A percentile compares a stretch with the other conserved stretches of the same genome.
Evolutionary conservation across 1,139 yeast species (phyloP).

Genomic region (Saccharomyces pastorianus): DNA sequence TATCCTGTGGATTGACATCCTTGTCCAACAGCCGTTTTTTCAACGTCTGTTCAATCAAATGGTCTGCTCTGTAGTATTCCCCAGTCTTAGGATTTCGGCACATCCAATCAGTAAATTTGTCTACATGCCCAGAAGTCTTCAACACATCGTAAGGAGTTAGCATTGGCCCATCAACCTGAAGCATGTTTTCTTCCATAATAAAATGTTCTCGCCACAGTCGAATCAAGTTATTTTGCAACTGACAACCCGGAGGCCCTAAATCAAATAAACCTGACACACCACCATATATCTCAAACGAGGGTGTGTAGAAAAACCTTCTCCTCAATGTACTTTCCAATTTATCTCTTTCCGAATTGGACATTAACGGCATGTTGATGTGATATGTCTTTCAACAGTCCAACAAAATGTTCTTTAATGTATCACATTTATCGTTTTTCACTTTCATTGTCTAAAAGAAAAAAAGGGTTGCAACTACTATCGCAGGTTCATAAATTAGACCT

Average conservation of each 20-base stretch:
- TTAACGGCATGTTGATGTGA: background rate
- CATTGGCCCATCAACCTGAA: conserved; percentile 97
- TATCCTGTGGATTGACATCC: conserved; percentile 61
- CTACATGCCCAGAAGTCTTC: conserved; percentile 98
- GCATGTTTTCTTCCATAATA: conserved; percentile 94
- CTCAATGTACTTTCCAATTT: conserved; percentile 82
- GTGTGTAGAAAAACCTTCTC: conserved; percentile 94
- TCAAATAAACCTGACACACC: conserved; percentile 98
- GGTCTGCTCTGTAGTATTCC: conserved; percentile 98
- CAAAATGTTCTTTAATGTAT: background rate
- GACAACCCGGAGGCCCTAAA: conserved; percentile 99
- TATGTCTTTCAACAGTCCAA: background rate
- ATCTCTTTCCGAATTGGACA: conserved; percentile 58
- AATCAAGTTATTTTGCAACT: conserved; percentile 88
- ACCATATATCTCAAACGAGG: conserved; percentile 94
- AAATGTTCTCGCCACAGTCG: conserved; percentile 98
- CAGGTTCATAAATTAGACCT: background rate
- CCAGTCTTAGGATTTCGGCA: conserved; percentile 92
- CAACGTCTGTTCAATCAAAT: conserved; percentile 92
- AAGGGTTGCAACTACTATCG: background rate
- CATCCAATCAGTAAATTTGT: conserved; percentile 99
- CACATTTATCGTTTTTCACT: background rate
- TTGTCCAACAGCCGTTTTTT: conserved; percentile 81
- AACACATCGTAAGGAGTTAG: conserved; percentile 94
- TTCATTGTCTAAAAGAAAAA: background rate